A percentile compares a stretch with the other conserved stretches of the same genome.
Evolutionary conservation across 225 moss, liverwort and hornwort species (phyloP).

Genomic region (Pseudisothecium myosuroides): DNA sequence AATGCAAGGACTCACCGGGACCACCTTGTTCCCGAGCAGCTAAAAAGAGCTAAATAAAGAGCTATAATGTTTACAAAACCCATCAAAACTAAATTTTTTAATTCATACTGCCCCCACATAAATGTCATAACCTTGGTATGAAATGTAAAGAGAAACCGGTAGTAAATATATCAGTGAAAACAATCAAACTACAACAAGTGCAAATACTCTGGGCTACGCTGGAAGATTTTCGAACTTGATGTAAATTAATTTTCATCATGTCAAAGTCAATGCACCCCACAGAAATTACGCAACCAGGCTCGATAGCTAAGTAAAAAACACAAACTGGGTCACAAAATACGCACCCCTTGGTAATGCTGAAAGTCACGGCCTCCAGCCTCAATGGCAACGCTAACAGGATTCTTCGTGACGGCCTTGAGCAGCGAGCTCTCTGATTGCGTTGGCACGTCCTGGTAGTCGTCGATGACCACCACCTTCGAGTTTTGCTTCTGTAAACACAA

Average conservation of each 20-base stretch:
- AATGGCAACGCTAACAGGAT: constrained; percentile 76
- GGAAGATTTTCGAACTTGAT: too few species aligned
- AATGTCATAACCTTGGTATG: not conserved
- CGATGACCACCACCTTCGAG: constrained; percentile 56
- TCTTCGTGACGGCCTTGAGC: constrained; percentile 55
- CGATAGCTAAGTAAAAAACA: not conserved
- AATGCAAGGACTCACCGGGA: not conserved
- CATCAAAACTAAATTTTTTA: not conserved
- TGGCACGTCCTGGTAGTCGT: constrained; percentile 71
- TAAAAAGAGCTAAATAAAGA: not conserved
- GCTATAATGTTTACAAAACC: not conserved
- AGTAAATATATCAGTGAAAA: not conserved
- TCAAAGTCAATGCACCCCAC: too few species aligned
- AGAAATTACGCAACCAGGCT: not conserved
- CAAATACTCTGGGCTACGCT: not conserved
- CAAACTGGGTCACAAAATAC: not conserved
- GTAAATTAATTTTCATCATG: not conserved
- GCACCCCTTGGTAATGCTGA: constrained; percentile 63
- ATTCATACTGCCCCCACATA: not conserved
- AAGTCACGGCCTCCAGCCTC: constrained; percentile 74
- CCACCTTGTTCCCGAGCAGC: not conserved
- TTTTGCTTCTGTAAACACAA: constrained; percentile 9
- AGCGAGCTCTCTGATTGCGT: constrained; percentile 43
- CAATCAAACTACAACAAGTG: not conserved
- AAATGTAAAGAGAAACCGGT: not conserved